Evolutionary conservation across 306 rosid species (phyloP).

Genomic region (Ziziphus jujuba): DNA sequence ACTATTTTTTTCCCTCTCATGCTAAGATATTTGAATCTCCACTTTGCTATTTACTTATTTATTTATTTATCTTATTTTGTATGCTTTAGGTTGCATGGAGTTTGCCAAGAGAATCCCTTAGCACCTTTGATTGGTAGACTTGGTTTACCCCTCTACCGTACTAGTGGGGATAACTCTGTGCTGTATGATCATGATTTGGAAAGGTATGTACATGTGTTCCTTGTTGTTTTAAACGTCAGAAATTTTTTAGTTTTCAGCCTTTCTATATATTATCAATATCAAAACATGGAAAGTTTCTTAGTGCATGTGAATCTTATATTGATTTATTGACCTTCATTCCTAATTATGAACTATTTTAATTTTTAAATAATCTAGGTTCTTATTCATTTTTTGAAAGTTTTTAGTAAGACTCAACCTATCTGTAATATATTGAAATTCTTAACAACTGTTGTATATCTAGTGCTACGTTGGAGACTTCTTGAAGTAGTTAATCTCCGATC

Average conservation of each 20-base stretch:
- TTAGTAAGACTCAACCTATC: too few relatives aligned
- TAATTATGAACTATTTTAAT: too few relatives aligned
- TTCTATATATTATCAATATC: not conserved
- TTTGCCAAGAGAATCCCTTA: constrained; percentile 89
- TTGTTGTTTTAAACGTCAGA: constrained; percentile 9
- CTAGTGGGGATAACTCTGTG: constrained; percentile 95
- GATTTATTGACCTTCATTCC: too few relatives aligned
- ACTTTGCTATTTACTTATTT: not conserved
- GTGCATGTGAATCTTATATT: too few relatives aligned
- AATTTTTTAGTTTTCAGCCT: not conserved
- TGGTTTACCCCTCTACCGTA: constrained; percentile 92
- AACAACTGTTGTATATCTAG: too few relatives aligned
- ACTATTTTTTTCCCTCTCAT: not conserved
- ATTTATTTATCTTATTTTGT: not conserved
- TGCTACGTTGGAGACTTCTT: too few relatives aligned
- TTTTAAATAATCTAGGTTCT: too few relatives aligned
- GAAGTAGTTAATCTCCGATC: too few relatives aligned
- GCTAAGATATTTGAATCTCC: constrained; percentile 1
- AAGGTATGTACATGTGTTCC: constrained; percentile 45
- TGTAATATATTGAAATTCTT: too few relatives aligned
- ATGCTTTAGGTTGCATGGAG: constrained; percentile 91
- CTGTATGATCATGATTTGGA: constrained; percentile 97
- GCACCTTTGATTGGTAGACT: constrained; percentile 90
- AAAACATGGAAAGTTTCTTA: too few relatives aligned
- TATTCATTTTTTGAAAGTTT: too few relatives aligned